Conservation (phyloP, 306 rosid species). For the Cucurbita argyrosperma region DNA sequence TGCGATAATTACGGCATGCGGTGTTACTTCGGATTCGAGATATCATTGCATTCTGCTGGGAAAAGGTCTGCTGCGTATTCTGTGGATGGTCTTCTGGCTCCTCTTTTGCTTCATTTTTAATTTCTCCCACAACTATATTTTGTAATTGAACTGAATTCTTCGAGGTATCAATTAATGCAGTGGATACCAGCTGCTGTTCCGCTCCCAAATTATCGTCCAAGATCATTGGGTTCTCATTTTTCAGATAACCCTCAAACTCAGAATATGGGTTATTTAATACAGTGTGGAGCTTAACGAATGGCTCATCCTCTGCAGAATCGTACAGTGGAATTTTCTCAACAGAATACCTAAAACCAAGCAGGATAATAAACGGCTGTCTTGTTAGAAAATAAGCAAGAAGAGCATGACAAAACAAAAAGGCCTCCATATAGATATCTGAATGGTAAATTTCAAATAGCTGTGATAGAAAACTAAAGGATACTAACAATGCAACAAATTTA, state of each 20-base stretch:
- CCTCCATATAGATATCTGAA: not conserved
- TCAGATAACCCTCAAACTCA: conserved; percentile 24
- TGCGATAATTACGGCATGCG: conserved; percentile 51
- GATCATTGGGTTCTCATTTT: conserved; percentile 22
- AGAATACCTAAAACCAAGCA: conserved; percentile 52
- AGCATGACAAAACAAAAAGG: not conserved
- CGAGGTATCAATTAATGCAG: conserved; percentile 33
- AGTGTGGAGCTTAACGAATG: conserved; percentile 22
- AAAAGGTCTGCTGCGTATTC: conserved; percentile 30
- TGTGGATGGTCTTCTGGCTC: conserved; percentile 33
- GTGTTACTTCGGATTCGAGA: conserved; percentile 55
- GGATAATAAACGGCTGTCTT: not conserved
- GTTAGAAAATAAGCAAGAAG: not conserved
- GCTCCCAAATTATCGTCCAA: conserved; percentile 21
- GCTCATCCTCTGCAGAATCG: conserved; percentile 94
- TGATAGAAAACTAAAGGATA: not conserved
- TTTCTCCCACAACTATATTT: conserved; percentile 21
- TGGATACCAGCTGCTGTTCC: conserved; percentile 30
- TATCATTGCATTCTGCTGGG: conserved; percentile 57
- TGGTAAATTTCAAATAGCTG: not conserved
- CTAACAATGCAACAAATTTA: not conserved
- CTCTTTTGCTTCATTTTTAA: conserved; percentile 34
- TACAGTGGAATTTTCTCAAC: conserved; percentile 90
- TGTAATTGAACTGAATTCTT: conserved; percentile 33
- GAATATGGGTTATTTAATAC: conserved; percentile 13